These are phyloP conservation scores for Theileria equi DNA, from an alignment of 169 alveolate species.

Conservation along the genomic window DNA sequence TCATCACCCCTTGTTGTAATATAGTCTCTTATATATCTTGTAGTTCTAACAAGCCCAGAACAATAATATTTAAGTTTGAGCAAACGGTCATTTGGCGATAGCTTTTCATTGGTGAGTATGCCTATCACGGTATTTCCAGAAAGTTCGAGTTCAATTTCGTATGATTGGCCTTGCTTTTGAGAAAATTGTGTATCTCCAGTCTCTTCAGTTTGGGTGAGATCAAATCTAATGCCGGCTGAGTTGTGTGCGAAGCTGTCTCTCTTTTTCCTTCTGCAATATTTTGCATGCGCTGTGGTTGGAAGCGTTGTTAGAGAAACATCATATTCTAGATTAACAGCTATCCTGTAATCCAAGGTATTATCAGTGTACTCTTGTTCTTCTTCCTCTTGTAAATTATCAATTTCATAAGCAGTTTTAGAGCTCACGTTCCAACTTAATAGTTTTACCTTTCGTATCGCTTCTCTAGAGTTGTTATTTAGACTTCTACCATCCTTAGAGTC, in stretches of 20 bases:
- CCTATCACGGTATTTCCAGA: slow-evolving; percentile 20
- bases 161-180: background rate
- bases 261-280: slow-evolving; percentile 15
- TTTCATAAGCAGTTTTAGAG: slow-evolving; percentile 21
- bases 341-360: slow-evolving; percentile 52
- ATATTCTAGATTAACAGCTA: slow-evolving; percentile 62
- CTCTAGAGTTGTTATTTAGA: slow-evolving; percentile 8
- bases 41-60: slow-evolving; percentile 33
- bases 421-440: slow-evolving; percentile 56
- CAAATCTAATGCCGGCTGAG: slow-evolving; percentile 33
- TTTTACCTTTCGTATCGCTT: slow-evolving; percentile 55
- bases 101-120: slow-evolving; percentile 4
- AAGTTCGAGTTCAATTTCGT: slow-evolving; percentile 59
- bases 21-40: slow-evolving; percentile 27
- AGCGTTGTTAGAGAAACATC: slow-evolving; percentile 37
- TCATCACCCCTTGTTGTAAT: slow-evolving; percentile 14
- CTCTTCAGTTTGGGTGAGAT: slow-evolving; percentile 44
- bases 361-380: slow-evolving; percentile 5
- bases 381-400: slow-evolving; percentile 6
- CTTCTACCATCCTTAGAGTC: slow-evolving; percentile 10
- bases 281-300: slow-evolving; percentile 51
- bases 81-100: slow-evolving; percentile 8
- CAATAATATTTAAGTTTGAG: slow-evolving; percentile 49
- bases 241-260: slow-evolving; percentile 34
- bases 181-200: slow-evolving; percentile 2